phyloP scores from a whole-genome alignment of 2,329 filamentous ascomycete species.

The Cercospora sp. region DNA sequence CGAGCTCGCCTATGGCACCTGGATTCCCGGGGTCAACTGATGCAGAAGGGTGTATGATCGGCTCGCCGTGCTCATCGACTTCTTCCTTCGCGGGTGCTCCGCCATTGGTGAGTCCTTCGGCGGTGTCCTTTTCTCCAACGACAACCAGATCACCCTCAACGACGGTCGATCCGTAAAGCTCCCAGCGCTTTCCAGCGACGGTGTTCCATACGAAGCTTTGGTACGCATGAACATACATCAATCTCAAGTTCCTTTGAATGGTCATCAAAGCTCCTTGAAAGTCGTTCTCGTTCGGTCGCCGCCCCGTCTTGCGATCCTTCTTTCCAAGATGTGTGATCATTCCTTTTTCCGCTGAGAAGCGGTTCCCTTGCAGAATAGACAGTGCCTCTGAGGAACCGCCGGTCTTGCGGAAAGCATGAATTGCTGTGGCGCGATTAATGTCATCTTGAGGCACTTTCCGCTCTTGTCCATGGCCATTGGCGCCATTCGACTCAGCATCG shows the following conservation, averaged over 20 bases:
- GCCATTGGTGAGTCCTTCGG: constrained; percentile 41
- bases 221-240: constrained; percentile 97
- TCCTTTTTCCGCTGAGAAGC: constrained; percentile 76
- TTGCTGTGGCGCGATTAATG: constrained; percentile 72
- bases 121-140: constrained; percentile 56
- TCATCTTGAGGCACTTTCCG: constrained; percentile 69
- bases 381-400: constrained; percentile 55
- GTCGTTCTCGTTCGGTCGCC: constrained; percentile 60
- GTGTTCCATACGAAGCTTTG: constrained; percentile 95
- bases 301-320: constrained; percentile 46
- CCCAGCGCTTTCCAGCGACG: constrained; percentile 77
- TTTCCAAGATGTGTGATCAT: constrained; percentile 73
- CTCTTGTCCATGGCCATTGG: constrained; percentile 6
- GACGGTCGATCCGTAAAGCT: constrained; percentile 68
- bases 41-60: constrained; percentile 60
- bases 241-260: constrained; percentile 77
- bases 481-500: constrained; percentile 12
- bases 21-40: constrained; percentile 17
- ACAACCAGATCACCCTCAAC: constrained; percentile 84
- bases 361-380: constrained; percentile 65
- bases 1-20: constrained; percentile 48
- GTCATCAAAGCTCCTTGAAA: constrained; percentile 76
- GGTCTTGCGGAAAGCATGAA: constrained; percentile 68
- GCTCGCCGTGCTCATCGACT: constrained; percentile 63
- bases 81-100: constrained; percentile 40